Base-by-base conservation (phyloP, 2,329 filamentous ascomycete species). In the Epichloe coenophiala region DNA sequence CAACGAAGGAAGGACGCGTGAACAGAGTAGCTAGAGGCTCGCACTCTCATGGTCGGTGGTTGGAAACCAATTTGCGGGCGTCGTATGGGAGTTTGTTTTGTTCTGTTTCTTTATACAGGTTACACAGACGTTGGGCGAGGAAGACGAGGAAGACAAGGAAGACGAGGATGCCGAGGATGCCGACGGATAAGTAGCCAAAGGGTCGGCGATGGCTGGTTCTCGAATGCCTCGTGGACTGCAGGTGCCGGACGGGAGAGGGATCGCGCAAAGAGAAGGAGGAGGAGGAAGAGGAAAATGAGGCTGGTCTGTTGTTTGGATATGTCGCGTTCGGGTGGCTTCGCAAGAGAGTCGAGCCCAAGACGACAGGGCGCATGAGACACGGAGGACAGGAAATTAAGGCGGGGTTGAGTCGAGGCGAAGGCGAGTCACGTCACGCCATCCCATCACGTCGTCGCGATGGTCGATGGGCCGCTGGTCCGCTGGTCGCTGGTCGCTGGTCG, bases 1-100 rank as follows among this genome's bases (percentile, higher is more conserved):
- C 45, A 53, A 36, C 51, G 51, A 51, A 48, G 31, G 41, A 36
- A 27, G 37, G 48, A 41, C n/a, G 51, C 35, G 45, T 35, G 23
- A 43, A n/a, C 17, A 45, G 39, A 37, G 48, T 33, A 33, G 48
- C 21, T 33, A 40, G 40, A 39, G 37, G 31, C 31, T 39, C 38
- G 51, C 41, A 38, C 41, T 48, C 47, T 48, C 47, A 48, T 48
- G 47, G 47, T 48, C 19, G 47, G 9, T 4, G 8, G 17, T 35
- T 37, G 19, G 31, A n/a, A n/a, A n/a, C 9, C 39, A 43, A 43
- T 36, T 23, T 40, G 45, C 21, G 13, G 45, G 13, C 2, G 36
- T 35, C 13, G 31, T 13, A 27, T 7, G 13, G 19, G 19, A 6
- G 1, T 31, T 31, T 31, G 27, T 31, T 11, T 31, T 11, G 1